Conservation (phyloP, 2,329 filamentous ascomycete species). For the Penicillium palitans region DNA sequence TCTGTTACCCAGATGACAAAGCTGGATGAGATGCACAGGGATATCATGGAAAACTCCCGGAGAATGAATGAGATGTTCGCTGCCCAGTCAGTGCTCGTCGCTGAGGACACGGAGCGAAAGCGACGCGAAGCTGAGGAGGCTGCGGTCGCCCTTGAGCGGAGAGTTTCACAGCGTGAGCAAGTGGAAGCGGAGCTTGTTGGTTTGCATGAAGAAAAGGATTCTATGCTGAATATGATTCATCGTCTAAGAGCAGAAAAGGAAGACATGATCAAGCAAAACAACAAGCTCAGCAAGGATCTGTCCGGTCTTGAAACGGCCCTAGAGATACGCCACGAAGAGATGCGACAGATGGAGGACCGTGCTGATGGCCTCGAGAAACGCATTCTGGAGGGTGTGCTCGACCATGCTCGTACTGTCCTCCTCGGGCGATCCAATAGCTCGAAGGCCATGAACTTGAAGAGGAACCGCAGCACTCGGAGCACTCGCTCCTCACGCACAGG, state of each 20-base stretch:
- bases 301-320: conserved; percentile 89
- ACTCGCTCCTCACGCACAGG: conserved; percentile 39
- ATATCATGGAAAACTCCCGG: conserved; percentile 79
- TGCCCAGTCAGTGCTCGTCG: conserved; percentile 51
- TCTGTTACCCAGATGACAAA: conserved; percentile 75
- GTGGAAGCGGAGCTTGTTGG: conserved; percentile 54
- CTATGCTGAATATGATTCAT: conserved; percentile 58
- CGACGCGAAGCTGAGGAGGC: conserved; percentile 80
- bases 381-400: conserved; percentile 92
- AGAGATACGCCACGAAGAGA: conserved; percentile 82
- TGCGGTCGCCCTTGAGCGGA: conserved; percentile 75
- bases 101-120: conserved; percentile 75
- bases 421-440: conserved; percentile 67
- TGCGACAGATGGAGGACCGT: conserved; percentile 84
- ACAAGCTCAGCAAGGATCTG: conserved; percentile 77
- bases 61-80: conserved; percentile 74
- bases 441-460: conserved; percentile 53
- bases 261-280: conserved; percentile 73
- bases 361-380: conserved; percentile 87
- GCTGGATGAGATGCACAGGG: conserved; percentile 83
- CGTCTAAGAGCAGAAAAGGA: conserved; percentile 57
- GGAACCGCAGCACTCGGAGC: conserved; percentile 41
- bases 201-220: conserved; percentile 61
- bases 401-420: conserved; percentile 82
- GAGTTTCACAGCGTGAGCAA: conserved; percentile 65